phyloP scores from a whole-genome alignment of 2,329 filamentous ascomycete genomes.

The Penicillium sp. region DNA sequence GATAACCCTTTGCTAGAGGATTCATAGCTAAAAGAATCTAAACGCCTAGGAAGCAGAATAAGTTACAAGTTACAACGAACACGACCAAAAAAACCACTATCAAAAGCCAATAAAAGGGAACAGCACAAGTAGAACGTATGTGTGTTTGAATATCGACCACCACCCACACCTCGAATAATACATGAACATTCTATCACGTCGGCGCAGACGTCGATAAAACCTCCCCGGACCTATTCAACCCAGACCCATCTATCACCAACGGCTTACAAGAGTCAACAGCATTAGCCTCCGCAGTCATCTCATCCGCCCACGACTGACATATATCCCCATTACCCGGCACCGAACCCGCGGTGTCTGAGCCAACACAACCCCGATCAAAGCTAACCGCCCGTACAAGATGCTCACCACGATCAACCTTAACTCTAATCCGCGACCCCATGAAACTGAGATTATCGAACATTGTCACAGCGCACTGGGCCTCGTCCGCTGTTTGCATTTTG shows the following conservation, averaged over 20 bases:
- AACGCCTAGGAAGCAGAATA: background rate
- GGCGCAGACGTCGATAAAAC: slow-evolving; percentile 18
- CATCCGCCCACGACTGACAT: slow-evolving; percentile 5
- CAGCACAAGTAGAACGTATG: background rate
- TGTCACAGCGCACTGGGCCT: slow-evolving; percentile 35
- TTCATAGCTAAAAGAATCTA: background rate
- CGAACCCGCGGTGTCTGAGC: background rate
- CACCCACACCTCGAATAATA: slow-evolving; percentile 10
- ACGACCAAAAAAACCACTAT: background rate
- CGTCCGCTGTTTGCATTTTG: slow-evolving; percentile 34
- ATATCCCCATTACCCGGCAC: background rate
- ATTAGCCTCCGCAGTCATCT: background rate
- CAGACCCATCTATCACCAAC: slow-evolving; percentile 26
- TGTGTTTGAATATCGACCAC: background rate
- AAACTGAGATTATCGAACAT: slow-evolving; percentile 36
- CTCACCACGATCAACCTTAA: slow-evolving; percentile 29
- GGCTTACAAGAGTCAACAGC: slow-evolving; percentile 8
- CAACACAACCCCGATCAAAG: background rate
- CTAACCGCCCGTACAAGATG: background rate
- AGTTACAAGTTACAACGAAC: background rate
- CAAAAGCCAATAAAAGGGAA: background rate
- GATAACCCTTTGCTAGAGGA: background rate
- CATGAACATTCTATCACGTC: slow-evolving; percentile 6
- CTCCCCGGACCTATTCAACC: slow-evolving; percentile 17
- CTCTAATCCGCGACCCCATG: slow-evolving; percentile 33